Conservation (phyloP, 495 filamentous ascomycete species). For the Talaromyces stipitatus region DNA sequence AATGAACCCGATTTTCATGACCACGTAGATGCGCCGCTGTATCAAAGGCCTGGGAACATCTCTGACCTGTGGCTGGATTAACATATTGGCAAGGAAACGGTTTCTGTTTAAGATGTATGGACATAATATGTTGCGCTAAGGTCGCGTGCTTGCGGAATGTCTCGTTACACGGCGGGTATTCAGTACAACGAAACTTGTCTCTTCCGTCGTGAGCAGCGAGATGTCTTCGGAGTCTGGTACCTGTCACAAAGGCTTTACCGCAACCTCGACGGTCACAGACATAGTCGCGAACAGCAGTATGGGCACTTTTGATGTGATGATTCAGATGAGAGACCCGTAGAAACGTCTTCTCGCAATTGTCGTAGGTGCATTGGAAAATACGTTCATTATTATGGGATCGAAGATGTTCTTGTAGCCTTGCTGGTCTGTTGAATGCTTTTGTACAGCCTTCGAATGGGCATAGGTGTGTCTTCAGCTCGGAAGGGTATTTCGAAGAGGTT, state of each 20-base stretch:
- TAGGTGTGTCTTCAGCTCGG: conserved; percentile 61
- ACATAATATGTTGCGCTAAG: conserved; percentile 71
- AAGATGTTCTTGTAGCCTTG: conserved; percentile 69
- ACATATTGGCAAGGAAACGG: conserved; percentile 58
- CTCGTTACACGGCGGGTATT: conserved; percentile 64
- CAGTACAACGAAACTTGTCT: conserved; percentile 64
- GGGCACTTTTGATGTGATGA: conserved; percentile 74
- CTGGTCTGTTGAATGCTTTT: conserved; percentile 82
- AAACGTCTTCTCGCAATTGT: conserved; percentile 73
- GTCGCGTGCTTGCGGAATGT: conserved; percentile 86
- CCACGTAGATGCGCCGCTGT: conserved; percentile 56
- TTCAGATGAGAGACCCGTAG: conserved; percentile 72
- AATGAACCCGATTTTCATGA: conserved; percentile 66
- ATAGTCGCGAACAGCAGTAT: conserved; percentile 64
- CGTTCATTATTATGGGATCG: conserved; percentile 75
- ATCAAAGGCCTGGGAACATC: conserved; percentile 65
- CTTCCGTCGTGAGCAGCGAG: conserved; percentile 57
- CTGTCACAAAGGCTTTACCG: conserved; percentile 70
- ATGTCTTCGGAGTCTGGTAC: conserved; percentile 64
- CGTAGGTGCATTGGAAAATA: conserved; percentile 58
- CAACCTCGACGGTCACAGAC: conserved; percentile 64
- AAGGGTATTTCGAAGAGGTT: conserved; percentile 50
- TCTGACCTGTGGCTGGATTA: conserved; percentile 46
- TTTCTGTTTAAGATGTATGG: conserved; percentile 58
- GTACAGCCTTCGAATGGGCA: conserved; percentile 64